Percentiles rank a stretch among this genome's conserved stretches.
Conservation (phyloP, 2,329 filamentous ascomycete genomes). For the Lasiodiplodia citricola region DNA sequence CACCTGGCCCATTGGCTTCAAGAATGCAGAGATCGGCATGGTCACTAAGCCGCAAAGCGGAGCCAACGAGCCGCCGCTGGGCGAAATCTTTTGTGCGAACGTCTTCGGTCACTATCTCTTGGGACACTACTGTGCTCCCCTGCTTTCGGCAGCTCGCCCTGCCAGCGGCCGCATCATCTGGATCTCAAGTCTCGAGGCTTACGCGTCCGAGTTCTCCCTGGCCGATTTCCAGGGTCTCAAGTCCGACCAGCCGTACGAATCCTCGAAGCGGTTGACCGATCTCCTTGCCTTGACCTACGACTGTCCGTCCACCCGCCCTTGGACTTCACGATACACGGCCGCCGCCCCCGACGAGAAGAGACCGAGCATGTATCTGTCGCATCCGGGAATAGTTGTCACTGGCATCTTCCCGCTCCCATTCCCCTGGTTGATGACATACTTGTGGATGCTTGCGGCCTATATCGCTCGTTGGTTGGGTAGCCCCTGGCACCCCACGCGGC, state of each 20-base stretch:
- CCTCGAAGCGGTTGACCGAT: conserved; percentile 86
- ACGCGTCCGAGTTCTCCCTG: conserved; percentile 60
- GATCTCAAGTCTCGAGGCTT: conserved; percentile 82
- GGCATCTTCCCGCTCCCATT: conserved; percentile 79
- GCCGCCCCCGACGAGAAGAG: conserved; percentile 30
- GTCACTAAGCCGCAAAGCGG: conserved; percentile 57
- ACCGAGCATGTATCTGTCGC: conserved; percentile 76
- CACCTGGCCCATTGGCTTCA: conserved; percentile 78
- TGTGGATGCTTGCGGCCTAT: conserved; percentile 66
- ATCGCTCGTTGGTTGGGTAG: conserved; percentile 79
- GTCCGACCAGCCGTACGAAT: conserved; percentile 75
- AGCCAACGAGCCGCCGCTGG: conserved; percentile 64
- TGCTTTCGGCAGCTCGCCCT: conserved; percentile 62
- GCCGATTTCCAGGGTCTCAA: conserved; percentile 78
- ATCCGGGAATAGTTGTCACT: conserved; percentile 87
- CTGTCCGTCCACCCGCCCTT: conserved; percentile 66
- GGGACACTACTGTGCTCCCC: conserved; percentile 75
- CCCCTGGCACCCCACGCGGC: conserved; percentile 81
- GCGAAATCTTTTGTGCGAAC: conserved; percentile 87
- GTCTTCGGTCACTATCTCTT: conserved; percentile 95
- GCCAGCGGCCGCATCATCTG: conserved; percentile 75
- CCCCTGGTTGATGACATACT: conserved; percentile 69
- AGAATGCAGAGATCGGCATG: conserved; percentile 65
- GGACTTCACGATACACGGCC: conserved; percentile 63
- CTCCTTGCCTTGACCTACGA: conserved; percentile 75